These are phyloP conservation scores for Liquidambar formosana DNA, from an alignment of 164 flowering plant species.

Conservation along the genomic window DNA sequence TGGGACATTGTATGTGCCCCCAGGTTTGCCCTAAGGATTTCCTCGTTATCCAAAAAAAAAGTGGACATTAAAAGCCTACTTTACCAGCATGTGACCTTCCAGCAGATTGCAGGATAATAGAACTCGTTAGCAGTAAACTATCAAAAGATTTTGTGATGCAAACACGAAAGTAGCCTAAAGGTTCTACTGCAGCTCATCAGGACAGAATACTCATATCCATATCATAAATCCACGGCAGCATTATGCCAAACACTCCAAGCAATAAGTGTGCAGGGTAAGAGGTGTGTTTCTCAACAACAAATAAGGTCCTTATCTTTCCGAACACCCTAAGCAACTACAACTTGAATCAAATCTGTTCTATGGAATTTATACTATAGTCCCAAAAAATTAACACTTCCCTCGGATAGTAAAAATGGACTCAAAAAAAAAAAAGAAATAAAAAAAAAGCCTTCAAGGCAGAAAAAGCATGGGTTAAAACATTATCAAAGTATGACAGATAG, in stretches of 20 bases:
- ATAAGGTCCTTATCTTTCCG: not conserved
- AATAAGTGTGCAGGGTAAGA: not conserved
- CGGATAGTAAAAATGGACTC: not conserved
- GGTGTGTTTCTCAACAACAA: too few relatives aligned
- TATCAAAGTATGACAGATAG: too few relatives aligned
- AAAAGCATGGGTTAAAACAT: not conserved
- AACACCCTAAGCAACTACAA: not conserved
- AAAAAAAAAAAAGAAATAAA: too few relatives aligned
- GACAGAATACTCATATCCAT: not conserved
- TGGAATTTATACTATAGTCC: not conserved
- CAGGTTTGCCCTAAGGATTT: too few relatives aligned
- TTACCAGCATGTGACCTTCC: not conserved
- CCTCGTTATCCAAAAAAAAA: too few relatives aligned
- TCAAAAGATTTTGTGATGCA: not conserved
- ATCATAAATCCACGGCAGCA: not conserved
- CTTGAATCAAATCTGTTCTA: not conserved
- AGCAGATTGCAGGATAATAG: not conserved
- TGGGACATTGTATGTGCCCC: too few relatives aligned
- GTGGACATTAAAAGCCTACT: not conserved
- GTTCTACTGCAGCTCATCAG: not conserved
- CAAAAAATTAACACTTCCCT: not conserved
- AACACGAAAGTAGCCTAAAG: not conserved
- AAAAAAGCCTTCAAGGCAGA: not conserved
- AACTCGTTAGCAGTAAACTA: not conserved
- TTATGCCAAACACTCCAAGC: not conserved